Conservation (phyloP, 2,329 filamentous ascomycete genomes). For the Escovopsis sp. region DNA sequence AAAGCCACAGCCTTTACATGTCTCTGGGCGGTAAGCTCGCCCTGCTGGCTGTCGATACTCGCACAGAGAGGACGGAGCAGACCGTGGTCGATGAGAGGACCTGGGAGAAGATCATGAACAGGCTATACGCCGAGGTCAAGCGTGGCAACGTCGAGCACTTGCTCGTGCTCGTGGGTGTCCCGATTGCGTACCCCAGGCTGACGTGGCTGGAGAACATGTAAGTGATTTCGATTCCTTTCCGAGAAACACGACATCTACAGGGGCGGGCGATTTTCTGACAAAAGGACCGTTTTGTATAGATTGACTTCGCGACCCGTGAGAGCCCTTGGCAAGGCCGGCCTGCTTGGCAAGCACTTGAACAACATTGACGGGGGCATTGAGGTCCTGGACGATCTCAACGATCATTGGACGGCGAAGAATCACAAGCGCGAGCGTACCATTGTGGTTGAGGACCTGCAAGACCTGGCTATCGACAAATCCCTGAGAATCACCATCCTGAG, state of each 20-base stretch:
- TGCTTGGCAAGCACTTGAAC: constrained; percentile 70
- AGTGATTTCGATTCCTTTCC: constrained; percentile 17
- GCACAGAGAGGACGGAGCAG: constrained; percentile 76
- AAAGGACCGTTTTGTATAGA: constrained; percentile 20
- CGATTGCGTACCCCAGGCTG: constrained; percentile 62
- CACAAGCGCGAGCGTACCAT: constrained; percentile 83
- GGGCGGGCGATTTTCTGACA: background rate
- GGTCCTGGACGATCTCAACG: constrained; percentile 81
- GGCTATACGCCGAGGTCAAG: constrained; percentile 67
- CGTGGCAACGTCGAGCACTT: constrained; percentile 81
- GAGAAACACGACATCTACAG: too few relatives aligned
- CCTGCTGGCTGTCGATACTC: constrained; percentile 77
- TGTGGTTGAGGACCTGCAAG: constrained; percentile 81
- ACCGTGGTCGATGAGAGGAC: constrained; percentile 69
- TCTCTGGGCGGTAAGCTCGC: constrained; percentile 64
- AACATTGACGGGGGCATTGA: constrained; percentile 86
- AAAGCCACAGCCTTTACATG: constrained; percentile 76
- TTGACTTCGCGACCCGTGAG: constrained; percentile 82
- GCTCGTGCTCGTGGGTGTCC: constrained; percentile 73
- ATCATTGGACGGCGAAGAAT: constrained; percentile 94
- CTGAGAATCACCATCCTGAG: constrained; percentile 83
- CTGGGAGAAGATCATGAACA: constrained; percentile 75
- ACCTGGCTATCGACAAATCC: constrained; percentile 83
- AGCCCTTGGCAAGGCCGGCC: constrained; percentile 65
- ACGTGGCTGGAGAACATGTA: constrained; percentile 60